Percentiles rank a stretch among this genome's conserved stretches.
phyloP scores from a whole-genome alignment of 1,284 basidiomycete genomes.

The Naganishia albida region DNA sequence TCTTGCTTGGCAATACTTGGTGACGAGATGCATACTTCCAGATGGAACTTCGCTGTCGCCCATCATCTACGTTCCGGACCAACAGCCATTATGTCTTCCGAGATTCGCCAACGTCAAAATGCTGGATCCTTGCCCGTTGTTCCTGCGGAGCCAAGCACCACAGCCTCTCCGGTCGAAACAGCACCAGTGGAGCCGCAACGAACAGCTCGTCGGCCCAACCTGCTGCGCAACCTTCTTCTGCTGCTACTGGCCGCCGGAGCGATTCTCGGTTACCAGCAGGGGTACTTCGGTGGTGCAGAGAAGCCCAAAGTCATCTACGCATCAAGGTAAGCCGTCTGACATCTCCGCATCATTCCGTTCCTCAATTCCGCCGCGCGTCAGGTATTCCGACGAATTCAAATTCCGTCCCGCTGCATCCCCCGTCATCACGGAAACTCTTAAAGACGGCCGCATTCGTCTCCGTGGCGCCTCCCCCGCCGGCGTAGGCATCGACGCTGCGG shows the following conservation, averaged over 20 bases:
- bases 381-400: constrained; percentile 55
- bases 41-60: neutral
- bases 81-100: constrained; percentile 12
- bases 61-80: neutral
- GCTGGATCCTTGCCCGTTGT: neutral
- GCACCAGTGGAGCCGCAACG: neutral
- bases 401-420: constrained; percentile 55
- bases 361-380: constrained; percentile 32
- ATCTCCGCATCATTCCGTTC: neutral
- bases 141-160: neutral
- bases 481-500: constrained; percentile 47
- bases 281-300: constrained; percentile 32
- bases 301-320: constrained; percentile 53
- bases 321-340: constrained; percentile 42
- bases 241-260: constrained; percentile 2
- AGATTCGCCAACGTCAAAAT: constrained; percentile 12
- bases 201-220: neutral
- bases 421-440: constrained; percentile 53
- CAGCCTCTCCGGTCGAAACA: neutral
- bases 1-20: too few species aligned
- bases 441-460: constrained; percentile 52
- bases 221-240: constrained; percentile 4
- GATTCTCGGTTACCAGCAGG: constrained; percentile 10
- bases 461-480: constrained; percentile 53
- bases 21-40: too few species aligned